Evolutionary conservation across 2,329 filamentous ascomycete genomes (phyloP).

Genomic region (Alternaria brassicicola): DNA sequence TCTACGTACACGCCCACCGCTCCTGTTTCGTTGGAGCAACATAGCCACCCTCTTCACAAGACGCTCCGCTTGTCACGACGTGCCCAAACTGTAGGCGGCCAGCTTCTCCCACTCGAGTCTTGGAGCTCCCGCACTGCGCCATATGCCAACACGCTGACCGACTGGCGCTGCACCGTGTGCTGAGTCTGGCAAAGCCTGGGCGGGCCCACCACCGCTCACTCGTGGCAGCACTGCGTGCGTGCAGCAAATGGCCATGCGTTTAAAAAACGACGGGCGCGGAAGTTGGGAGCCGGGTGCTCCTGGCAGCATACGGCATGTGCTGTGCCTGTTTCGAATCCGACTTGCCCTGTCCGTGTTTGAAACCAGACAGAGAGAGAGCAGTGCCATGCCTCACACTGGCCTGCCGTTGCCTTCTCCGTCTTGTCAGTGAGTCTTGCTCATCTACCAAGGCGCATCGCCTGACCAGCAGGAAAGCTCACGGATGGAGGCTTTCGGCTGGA

Average conservation of each 20-base stretch:
- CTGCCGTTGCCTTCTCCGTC: slow-evolving; percentile 14
- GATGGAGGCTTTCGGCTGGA: slow-evolving; percentile 24
- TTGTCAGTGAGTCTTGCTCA: slow-evolving; percentile 9
- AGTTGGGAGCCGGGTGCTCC: slow-evolving; percentile 37
- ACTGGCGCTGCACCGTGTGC: slow-evolving; percentile 23
- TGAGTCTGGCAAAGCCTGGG: slow-evolving; percentile 35
- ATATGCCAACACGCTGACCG: slow-evolving; percentile 32
- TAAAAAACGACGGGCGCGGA: slow-evolving; percentile 40
- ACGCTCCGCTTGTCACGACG: slow-evolving; percentile 1
- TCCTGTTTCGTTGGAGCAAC: slow-evolving; percentile 30
- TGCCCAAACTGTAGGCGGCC: slow-evolving; percentile 5
- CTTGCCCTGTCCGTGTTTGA: slow-evolving; percentile 33
- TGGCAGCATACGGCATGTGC: slow-evolving; percentile 26
- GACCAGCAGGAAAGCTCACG: slow-evolving; percentile 24
- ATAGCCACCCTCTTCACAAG: slow-evolving; percentile 7
- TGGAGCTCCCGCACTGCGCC: slow-evolving; percentile 17
- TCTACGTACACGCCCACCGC: slow-evolving; percentile 20
- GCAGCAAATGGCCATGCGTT: slow-evolving; percentile 42
- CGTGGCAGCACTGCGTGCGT: slow-evolving; percentile 34
- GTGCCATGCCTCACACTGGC: slow-evolving; percentile 24
- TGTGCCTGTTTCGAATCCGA: slow-evolving; percentile 44
- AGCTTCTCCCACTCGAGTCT: slow-evolving; percentile 8
- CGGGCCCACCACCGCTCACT: slow-evolving; percentile 33
- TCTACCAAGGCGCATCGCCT: slow-evolving; percentile 16
- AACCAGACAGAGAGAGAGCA: slow-evolving; percentile 26